A percentile compares a stretch with the other conserved stretches of the same genome.
These are phyloP conservation scores for Syncephalastrum racemosum DNA, from an alignment of 371 early-diverging fungal genomes.

Conservation along the genomic window DNA sequence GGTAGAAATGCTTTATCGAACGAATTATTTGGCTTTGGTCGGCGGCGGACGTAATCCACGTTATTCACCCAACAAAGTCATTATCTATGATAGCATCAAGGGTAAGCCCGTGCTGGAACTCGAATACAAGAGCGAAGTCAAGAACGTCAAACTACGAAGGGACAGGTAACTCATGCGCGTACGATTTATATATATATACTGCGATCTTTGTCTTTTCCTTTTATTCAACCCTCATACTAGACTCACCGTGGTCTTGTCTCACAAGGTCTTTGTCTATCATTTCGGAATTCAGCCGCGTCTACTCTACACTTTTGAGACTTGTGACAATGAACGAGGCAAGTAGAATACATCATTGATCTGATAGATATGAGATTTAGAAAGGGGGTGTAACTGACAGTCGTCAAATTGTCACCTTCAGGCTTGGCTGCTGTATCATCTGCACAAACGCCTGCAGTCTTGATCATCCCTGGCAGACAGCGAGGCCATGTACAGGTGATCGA, in stretches of 20 bases:
- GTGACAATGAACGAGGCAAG: conserved; percentile 77
- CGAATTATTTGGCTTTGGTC: conserved; percentile 91
- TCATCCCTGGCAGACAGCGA: conserved; percentile 75
- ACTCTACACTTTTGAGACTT: conserved; percentile 83
- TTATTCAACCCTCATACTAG: conserved; percentile 33
- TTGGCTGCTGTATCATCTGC: conserved; percentile 67
- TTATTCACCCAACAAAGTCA: conserved; percentile 90
- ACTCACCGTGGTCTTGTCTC: conserved; percentile 75
- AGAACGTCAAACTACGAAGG: conserved; percentile 75
- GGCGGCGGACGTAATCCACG: conserved; percentile 91
- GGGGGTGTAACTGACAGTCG: neutral
- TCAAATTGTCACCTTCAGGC: conserved; percentile 31
- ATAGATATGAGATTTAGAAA: conserved; percentile 1
- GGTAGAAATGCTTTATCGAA: conserved; percentile 95
- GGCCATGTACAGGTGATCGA: conserved; percentile 90
- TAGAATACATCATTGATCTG: neutral
- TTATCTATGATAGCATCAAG: conserved; percentile 85
- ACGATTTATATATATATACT: neutral
- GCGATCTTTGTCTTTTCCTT: neutral
- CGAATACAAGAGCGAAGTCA: conserved; percentile 82
- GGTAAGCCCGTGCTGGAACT: conserved; percentile 73
- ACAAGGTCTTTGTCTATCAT: conserved; percentile 84
- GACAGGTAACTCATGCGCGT: conserved; percentile 61
- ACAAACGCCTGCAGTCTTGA: conserved; percentile 62
- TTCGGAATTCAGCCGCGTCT: conserved; percentile 70